Evolutionary conservation across 441 rosid species (phyloP).

Genomic region (Bruguiera hainesii): DNA sequence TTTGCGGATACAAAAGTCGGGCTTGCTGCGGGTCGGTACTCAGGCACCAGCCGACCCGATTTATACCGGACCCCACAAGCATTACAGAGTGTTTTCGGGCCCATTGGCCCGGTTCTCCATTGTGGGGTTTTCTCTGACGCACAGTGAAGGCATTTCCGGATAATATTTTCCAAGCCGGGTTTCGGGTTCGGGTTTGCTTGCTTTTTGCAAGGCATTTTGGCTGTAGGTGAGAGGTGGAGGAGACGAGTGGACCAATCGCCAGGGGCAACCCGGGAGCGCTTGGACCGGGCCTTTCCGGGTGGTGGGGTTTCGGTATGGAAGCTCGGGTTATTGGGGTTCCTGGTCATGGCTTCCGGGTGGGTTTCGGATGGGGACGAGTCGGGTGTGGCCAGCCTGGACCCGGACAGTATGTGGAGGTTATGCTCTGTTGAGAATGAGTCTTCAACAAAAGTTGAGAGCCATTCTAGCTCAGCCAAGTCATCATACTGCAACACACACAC

Average conservation of each 20-base stretch:
- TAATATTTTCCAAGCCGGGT: neutral
- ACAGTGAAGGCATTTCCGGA: constrained; percentile 65
- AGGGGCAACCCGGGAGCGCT: constrained; percentile 56
- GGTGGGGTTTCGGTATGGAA: constrained; percentile 44
- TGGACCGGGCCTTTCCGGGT: constrained; percentile 64
- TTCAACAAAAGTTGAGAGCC: constrained; percentile 77
- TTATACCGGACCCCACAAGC: constrained; percentile 88
- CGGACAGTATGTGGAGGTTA: constrained; percentile 37
- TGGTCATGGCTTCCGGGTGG: constrained; percentile 23
- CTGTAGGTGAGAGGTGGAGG: constrained; percentile 33
- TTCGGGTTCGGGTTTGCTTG: constrained; percentile 18
- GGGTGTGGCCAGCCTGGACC: constrained; percentile 43
- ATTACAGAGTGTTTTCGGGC: constrained; percentile 80
- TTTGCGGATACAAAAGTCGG: constrained; percentile 71
- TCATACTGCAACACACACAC: constrained; percentile 37
- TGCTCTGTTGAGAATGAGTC: constrained; percentile 61
- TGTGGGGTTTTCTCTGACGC: constrained; percentile 90
- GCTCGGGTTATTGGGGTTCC: constrained; percentile 25
- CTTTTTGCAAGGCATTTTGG: constrained; percentile 25
- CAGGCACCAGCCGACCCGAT: constrained; percentile 82
- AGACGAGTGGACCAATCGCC: constrained; percentile 73
- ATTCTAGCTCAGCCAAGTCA: constrained; percentile 72
- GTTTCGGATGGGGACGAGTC: constrained; percentile 40
- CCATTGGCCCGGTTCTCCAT: constrained; percentile 95
- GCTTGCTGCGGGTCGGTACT: constrained; percentile 83